phyloP scores from a whole-genome alignment of 805 yeast species.

The Kuraishia molischiana region DNA sequence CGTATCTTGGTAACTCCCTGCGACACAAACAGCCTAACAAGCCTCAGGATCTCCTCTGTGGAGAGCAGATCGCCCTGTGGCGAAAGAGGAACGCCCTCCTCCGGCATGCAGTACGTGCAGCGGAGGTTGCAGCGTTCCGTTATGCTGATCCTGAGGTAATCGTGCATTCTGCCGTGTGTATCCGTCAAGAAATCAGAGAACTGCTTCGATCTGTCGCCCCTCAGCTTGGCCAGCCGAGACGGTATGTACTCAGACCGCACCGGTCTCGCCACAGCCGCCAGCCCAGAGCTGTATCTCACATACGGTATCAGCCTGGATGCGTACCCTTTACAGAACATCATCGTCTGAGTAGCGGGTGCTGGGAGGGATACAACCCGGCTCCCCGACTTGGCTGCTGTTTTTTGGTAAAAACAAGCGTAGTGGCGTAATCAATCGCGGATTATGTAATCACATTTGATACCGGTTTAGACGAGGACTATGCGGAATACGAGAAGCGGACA shows the following conservation, averaged over 20 bases:
- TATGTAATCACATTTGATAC: too few species aligned
- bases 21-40: constrained; percentile 32
- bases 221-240: neutral
- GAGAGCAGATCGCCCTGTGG: constrained; percentile 30
- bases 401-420: too few species aligned
- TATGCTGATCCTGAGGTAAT: constrained; percentile 39
- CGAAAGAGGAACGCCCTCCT: constrained; percentile 40
- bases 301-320: too few species aligned
- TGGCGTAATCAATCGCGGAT: too few species aligned
- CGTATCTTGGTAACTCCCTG: constrained; percentile 43
- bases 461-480: too few species aligned
- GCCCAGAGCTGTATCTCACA: too few species aligned
- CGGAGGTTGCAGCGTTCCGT: constrained; percentile 41
- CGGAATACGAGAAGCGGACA: too few species aligned
- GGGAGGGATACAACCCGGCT: too few species aligned
- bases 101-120: constrained; percentile 47
- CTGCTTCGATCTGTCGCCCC: constrained; percentile 5
- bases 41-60: constrained; percentile 30
- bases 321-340: too few species aligned
- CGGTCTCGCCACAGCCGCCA: too few species aligned
- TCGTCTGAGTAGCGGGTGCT: too few species aligned
- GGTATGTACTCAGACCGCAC: neutral
- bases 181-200: constrained; percentile 35
- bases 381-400: too few species aligned
- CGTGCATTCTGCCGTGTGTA: constrained; percentile 32